These are phyloP conservation scores for Rhizophagus prolifer DNA, from an alignment of 192 early-diverging fungal species.

Conservation along the genomic window DNA sequence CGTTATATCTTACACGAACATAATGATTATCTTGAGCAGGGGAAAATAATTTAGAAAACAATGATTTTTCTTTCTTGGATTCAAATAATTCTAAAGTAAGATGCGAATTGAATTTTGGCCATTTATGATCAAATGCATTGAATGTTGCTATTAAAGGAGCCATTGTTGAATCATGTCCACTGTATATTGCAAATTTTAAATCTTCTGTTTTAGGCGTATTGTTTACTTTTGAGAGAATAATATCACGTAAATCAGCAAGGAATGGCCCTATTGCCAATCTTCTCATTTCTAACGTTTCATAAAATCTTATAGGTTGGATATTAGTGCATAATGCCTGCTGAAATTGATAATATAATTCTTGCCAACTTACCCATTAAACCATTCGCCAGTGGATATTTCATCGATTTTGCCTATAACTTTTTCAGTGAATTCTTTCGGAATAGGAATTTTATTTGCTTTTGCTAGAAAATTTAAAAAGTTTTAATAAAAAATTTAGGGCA, in stretches of 20 bases:
- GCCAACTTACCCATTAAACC: conserved; percentile 34
- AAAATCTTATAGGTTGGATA: not conserved
- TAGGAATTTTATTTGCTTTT: conserved; percentile 34
- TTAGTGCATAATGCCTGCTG: not conserved
- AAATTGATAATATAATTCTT: not conserved
- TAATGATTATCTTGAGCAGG: conserved; percentile 30
- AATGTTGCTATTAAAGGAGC: conserved; percentile 38
- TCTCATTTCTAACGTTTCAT: conserved; percentile 33
- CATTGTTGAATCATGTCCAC: conserved; percentile 45
- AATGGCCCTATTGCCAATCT: conserved; percentile 39
- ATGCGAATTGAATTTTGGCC: conserved; percentile 43
- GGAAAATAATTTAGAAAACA: too few species aligned
- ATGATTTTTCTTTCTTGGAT: conserved; percentile 11
- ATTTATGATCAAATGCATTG: conserved; percentile 37
- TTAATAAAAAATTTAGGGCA: not conserved
- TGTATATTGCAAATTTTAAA: conserved; percentile 38
- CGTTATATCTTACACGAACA: conserved; percentile 39
- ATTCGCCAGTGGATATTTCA: conserved; percentile 34
- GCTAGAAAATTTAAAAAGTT: conserved; percentile 23
- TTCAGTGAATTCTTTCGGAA: conserved; percentile 36
- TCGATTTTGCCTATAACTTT: conserved; percentile 32
- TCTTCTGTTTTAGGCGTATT: conserved; percentile 29
- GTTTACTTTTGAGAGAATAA: conserved; percentile 33
- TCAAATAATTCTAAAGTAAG: conserved; percentile 44
- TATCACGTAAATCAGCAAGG: conserved; percentile 38